Conservation (phyloP, 2,329 filamentous ascomycete genomes). For the Fusarium sp. region DNA sequence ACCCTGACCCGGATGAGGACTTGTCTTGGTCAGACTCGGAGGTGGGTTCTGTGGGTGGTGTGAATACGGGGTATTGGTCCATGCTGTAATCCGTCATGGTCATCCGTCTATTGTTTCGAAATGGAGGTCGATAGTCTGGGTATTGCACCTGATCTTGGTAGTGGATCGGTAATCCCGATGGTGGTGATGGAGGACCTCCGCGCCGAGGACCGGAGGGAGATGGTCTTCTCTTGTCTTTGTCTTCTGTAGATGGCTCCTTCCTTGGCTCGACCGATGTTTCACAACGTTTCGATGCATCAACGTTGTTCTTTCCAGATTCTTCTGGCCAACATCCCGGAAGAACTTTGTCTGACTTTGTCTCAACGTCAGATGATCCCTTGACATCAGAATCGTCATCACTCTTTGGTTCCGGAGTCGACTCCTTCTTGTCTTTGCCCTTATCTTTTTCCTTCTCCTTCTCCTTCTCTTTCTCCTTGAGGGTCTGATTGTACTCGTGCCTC, state of each 20-base stretch:
- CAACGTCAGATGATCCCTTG: conserved; percentile 13
- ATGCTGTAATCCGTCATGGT: conserved; percentile 23
- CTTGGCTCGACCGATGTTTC: conserved; percentile 6
- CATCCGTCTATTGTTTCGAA: conserved; percentile 4
- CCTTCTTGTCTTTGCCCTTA: conserved; percentile 6
- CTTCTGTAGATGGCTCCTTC: conserved; percentile 12
- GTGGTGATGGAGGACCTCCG: background rate
- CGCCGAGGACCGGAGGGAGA: background rate
- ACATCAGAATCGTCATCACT: conserved; percentile 16
- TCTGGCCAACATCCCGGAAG: conserved; percentile 38
- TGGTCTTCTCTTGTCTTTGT: conserved; percentile 27
- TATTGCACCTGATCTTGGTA: background rate
- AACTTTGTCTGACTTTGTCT: conserved; percentile 16
- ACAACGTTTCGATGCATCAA: conserved; percentile 17
- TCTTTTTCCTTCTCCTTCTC: conserved; percentile 10
- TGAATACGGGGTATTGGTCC: conserved; percentile 25
- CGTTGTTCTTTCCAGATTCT: conserved; percentile 35
- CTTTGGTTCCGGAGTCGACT: conserved; percentile 1
- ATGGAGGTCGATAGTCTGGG: background rate
- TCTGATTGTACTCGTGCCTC: conserved; percentile 37
- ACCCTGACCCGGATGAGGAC: conserved; percentile 41
- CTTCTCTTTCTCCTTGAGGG: conserved; percentile 32
- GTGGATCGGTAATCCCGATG: conserved; percentile 3
- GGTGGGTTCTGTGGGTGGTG: conserved; percentile 27
- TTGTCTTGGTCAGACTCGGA: conserved; percentile 24